A percentile compares a stretch with the other conserved stretches of the same genome.
These are phyloP conservation scores for Hanseniaspora lindneri DNA, from an alignment of 805 yeast genomes.

Conservation along the genomic window DNA sequence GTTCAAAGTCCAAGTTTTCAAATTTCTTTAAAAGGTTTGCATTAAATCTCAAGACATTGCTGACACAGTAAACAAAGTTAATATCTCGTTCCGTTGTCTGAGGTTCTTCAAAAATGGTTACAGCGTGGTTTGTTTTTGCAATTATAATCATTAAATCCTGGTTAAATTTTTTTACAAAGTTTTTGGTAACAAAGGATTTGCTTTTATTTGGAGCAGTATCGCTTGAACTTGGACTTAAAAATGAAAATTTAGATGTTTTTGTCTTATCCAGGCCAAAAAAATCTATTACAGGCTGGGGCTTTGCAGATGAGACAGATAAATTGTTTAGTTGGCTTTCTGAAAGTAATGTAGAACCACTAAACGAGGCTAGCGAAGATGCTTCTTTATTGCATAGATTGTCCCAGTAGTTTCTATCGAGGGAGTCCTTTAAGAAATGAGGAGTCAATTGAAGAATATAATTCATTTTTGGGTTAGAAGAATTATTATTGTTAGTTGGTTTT, in stretches of 20 bases:
- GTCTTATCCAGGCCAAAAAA: not conserved
- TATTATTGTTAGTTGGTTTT: too few relatives aligned
- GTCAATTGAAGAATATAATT: slow-evolving; percentile 46
- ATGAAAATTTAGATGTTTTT: not conserved
- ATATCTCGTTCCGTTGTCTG: slow-evolving; percentile 19
- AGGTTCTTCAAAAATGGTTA: slow-evolving; percentile 17
- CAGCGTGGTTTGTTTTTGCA: slow-evolving; percentile 17
- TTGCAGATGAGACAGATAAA: not conserved
- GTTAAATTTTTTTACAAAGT: slow-evolving; percentile 7
- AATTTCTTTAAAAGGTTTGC: slow-evolving; percentile 24
- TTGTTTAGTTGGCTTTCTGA: not conserved
- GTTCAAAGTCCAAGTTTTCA: slow-evolving; percentile 27
- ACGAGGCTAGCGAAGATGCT: not conserved
- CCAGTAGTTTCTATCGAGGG: slow-evolving; percentile 28
- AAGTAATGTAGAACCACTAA: not conserved
- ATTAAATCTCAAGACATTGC: slow-evolving; percentile 27
- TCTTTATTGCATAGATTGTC: not conserved
- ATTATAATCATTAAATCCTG: not conserved
- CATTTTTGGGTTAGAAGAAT: too few relatives aligned
- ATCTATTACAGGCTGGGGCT: not conserved
- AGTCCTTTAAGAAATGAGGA: slow-evolving; percentile 55
- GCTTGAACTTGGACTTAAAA: too few relatives aligned
- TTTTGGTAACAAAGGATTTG: slow-evolving; percentile 12
- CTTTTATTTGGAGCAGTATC: too few relatives aligned
- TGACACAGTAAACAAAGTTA: slow-evolving; percentile 25